Percentiles rank a stretch among this genome's conserved stretches.
These are phyloP conservation scores for Syzygium syzygioides DNA, from an alignment of 441 rosid species.

Conservation along the genomic window DNA sequence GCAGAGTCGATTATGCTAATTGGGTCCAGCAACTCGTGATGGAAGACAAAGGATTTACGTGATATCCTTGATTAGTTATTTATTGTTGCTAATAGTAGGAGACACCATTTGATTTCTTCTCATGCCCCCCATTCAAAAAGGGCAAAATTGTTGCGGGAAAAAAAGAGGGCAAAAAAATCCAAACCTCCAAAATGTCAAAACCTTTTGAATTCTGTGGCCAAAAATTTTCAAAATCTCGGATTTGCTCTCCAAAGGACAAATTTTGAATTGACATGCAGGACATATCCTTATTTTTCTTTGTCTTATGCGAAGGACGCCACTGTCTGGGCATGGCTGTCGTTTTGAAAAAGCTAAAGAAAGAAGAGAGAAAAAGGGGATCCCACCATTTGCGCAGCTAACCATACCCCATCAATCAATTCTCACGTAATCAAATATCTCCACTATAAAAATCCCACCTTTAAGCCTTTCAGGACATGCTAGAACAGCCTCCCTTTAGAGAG, in stretches of 20 bases:
- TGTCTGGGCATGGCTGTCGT: not conserved
- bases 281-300: not conserved
- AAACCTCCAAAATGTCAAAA: not conserved
- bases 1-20: no score
- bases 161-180: not conserved
- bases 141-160: not conserved
- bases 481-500: not conserved
- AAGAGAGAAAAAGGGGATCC: not conserved
- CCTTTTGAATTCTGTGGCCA: not conserved
- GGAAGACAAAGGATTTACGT: no score
- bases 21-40: no score
- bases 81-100: not conserved
- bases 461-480: not conserved
- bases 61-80: no score
- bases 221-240: not conserved
- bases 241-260: not conserved
- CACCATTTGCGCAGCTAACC: not conserved
- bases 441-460: not conserved
- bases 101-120: not conserved
- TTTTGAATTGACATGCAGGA: not conserved
- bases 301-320: not conserved
- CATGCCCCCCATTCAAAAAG: not conserved
- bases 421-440: not conserved
- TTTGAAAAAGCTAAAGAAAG: not conserved
- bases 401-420: not conserved